Evolutionary conservation across 495 filamentous ascomycete species (phyloP).

Genomic region (Hypoxylon subgilvum): DNA sequence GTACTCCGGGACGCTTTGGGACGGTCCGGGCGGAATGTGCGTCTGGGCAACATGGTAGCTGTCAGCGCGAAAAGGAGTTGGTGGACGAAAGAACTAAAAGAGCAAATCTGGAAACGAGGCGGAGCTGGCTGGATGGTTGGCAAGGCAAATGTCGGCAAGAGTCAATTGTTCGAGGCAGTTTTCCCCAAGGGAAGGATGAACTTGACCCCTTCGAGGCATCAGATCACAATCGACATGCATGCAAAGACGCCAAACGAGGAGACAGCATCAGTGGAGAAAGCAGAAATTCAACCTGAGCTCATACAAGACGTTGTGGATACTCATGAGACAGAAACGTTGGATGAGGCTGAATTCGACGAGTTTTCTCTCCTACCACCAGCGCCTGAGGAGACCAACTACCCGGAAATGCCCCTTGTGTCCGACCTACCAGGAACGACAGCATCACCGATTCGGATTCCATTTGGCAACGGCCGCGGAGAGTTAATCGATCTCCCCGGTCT

Average conservation of each 20-base stretch:
- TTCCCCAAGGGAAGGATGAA: conserved; percentile 79
- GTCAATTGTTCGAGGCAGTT: conserved; percentile 80
- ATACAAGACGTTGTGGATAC: conserved; percentile 36
- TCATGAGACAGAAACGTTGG: conserved; percentile 29
- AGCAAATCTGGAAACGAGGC: conserved; percentile 77
- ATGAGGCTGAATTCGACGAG: conserved; percentile 38
- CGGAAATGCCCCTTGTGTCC: conserved; percentile 81
- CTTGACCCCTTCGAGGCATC: conserved; percentile 41
- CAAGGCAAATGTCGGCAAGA: conserved; percentile 98
- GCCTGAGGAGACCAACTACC: conserved; percentile 72
- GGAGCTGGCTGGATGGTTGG: conserved; percentile 97
- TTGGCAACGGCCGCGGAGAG: conserved; percentile 83
- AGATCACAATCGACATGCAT: conserved; percentile 42
- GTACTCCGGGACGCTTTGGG: conserved; percentile 76
- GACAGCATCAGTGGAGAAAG: conserved; percentile 22
- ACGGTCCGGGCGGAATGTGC: conserved; percentile 61
- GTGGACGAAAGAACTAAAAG: conserved; percentile 88
- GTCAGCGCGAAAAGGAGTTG: conserved; percentile 82
- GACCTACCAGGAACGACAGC: conserved; percentile 91
- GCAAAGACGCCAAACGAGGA: conserved; percentile 16
- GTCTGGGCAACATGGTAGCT: conserved; percentile 82
- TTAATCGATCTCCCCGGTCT: conserved; percentile 94
- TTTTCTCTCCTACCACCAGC: conserved; percentile 72
- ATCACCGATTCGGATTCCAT: conserved; percentile 87
- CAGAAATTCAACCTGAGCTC: conserved; percentile 21